These are phyloP conservation scores for Podospora pseudopauciseta DNA, from an alignment of 495 filamentous ascomycete species.

Conservation along the genomic window DNA sequence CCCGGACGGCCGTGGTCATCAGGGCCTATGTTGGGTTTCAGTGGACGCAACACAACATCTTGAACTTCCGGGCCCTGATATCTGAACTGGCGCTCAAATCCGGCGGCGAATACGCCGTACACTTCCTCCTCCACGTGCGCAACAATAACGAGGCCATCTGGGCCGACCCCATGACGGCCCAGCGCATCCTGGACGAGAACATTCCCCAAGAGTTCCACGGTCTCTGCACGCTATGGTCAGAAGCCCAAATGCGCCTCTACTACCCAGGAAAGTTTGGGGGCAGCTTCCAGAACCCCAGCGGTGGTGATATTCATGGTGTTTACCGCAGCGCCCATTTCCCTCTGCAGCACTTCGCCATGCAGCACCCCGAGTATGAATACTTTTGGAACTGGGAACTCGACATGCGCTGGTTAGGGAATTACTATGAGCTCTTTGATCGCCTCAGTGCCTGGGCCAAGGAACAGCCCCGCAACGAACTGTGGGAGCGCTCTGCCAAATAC, in stretches of 20 bases:
- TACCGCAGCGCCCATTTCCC: constrained; percentile 90
- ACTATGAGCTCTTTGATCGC: constrained; percentile 84
- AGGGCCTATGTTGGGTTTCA: constrained; percentile 66
- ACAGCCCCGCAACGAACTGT: constrained; percentile 79
- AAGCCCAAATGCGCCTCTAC: constrained; percentile 80
- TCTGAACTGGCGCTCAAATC: constrained; percentile 70
- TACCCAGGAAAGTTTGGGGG: constrained; percentile 75
- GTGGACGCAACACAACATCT: constrained; percentile 64
- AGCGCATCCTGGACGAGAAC: constrained; percentile 58
- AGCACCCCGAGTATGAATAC: constrained; percentile 86
- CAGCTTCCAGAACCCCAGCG: constrained; percentile 54
- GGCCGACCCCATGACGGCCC: constrained; percentile 54
- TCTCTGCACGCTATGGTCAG: constrained; percentile 88
- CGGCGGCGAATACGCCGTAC: constrained; percentile 74
- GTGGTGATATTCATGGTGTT: constrained; percentile 75
- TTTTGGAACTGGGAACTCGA: constrained; percentile 99
- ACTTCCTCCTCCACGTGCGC: constrained; percentile 76
- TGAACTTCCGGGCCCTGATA: constrained; percentile 74
- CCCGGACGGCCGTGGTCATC: constrained; percentile 69
- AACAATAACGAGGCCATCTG: constrained; percentile 63
- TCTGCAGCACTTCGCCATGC: constrained; percentile 85
- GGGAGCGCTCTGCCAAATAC: constrained; percentile 87
- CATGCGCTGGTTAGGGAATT: constrained; percentile 85
- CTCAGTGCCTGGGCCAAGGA: constrained; percentile 67
- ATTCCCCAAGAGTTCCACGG: constrained; percentile 87